These are phyloP conservation scores for Mortierella sp. DNA, from an alignment of 371 early-diverging fungal species.

Conservation along the genomic window DNA sequence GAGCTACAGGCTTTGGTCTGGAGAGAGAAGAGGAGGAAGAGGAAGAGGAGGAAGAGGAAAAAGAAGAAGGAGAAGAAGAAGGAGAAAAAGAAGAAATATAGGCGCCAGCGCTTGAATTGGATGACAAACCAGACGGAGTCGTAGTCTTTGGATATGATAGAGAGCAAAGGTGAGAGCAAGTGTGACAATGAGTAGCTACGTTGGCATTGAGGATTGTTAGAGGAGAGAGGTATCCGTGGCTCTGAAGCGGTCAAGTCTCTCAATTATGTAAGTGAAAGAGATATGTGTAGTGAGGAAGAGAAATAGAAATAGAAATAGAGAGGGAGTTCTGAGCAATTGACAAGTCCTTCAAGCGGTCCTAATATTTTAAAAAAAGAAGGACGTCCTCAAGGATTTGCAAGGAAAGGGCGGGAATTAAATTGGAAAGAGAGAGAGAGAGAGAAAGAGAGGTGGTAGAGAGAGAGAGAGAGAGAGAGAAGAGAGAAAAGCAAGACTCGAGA, in stretches of 20 bases:
- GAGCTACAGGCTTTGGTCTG: slow-evolving; percentile 16
- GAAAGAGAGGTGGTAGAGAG: background rate
- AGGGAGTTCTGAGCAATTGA: slow-evolving; percentile 9
- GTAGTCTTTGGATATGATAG: slow-evolving; percentile 6
- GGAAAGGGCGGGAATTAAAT: background rate
- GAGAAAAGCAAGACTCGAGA: background rate
- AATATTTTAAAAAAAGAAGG: slow-evolving; percentile 7
- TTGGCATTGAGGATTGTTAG: background rate
- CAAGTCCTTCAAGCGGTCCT: background rate
- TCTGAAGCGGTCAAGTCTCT: background rate
- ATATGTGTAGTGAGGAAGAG: background rate
- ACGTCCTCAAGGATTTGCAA: background rate
- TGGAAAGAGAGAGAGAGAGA: background rate
- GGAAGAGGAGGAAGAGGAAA: background rate
- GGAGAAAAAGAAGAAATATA: background rate
- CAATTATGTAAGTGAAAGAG: slow-evolving; percentile 20
- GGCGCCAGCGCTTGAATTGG: slow-evolving; percentile 5
- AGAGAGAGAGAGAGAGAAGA: background rate
- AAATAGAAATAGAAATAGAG: background rate
- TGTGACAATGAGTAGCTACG: background rate
- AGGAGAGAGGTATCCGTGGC: slow-evolving; percentile 7
- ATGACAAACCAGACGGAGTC: slow-evolving; percentile 13
- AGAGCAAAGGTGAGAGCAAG: slow-evolving; percentile 8
- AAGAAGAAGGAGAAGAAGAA: slow-evolving; percentile 4
- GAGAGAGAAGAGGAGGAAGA: background rate